Base-by-base conservation (phyloP, 2,329 filamentous ascomycete species). In the Ophiostoma sp. region DNA sequence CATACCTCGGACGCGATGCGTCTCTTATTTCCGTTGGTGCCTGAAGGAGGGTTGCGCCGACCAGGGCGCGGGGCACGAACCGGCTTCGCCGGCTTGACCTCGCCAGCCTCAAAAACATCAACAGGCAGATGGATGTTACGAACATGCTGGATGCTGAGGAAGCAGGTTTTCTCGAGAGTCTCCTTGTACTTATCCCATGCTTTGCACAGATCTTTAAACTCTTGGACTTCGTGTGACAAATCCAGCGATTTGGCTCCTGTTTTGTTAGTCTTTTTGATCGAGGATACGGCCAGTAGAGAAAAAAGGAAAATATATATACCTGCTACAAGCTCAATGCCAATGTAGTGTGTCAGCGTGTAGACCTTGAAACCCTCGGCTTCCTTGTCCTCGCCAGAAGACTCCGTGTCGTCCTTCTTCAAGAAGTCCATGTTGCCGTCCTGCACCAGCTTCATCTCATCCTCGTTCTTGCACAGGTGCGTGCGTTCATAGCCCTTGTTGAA, bases 401-500 rank as follows among this genome's bases (percentile, higher is more conserved):
- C 69, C 2, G 68, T 23, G 71, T 84, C 81, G 41, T 82, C 83
- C 75, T 85, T 83, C 68, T 79, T 79, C 68, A 79, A 75, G 10
- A 84, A 85, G 17, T 81, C 77, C 44, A 87, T 77, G 72, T 81
- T 83, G 15, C 86, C 86, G 41, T 85, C 81, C 71, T 85, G 82
- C 17, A 87, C 85, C 71, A 85, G 82, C 52, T 83, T 82, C 33
- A 84, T 79, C 73, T 87, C 81, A 86, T 79, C 79, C 52, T 36
- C 27, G 52, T 64, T 79, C 60, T 81, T 89, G 85, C 82, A 94
- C 65, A 84, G 83, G 79, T 98, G 94, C 3, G 88, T 84, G 72
- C 95, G 88, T 75, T 96, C 91, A 77, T 96, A 96, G 3, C 92
- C 92, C 78, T 98, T 97, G 76, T 93, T 94, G 83, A 94, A 99